Evolutionary conservation across 805 yeast genomes (phyloP), one percentile per base, ranked within the genome.

Genomic region (Teunomyces pallodes): DNA sequence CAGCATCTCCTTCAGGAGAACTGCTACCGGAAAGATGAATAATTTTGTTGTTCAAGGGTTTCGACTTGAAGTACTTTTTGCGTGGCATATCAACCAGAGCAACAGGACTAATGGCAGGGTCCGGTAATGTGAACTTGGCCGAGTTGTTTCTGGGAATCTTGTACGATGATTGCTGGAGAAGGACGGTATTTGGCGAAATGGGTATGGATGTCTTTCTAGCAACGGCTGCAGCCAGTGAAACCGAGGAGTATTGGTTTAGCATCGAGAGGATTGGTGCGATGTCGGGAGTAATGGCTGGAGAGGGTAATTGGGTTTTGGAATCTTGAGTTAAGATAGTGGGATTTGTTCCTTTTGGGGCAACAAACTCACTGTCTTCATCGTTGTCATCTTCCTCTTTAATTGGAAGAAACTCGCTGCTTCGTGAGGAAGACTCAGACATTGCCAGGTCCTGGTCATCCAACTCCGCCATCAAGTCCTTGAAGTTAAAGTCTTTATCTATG

Each of bases 401-500:
- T 14, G 41, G 13, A 12, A 38, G 30, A 24, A 28, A 38, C 9
- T 38, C 41, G 17, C 41, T 38, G 41, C 30, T 24, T 16, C 30
- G 41, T 3, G 41, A 38, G 3, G 43, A 41, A 5, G 35, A 30
- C 12, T 30, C 35, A 9, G 43, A 41, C 14, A 30, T 29, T 9
- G 35, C 20, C 26, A 30, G 16, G 17, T 16, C 35, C 24, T 41
- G 43, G 26, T 41, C 43, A 9, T 43, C 46, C 32, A 47, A 10
- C 20, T 46, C 48, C n/a, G 33, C 31, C 46, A 43, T 17, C 43
- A 72, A 49, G 13, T 63, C 62, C 48, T 72, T 72, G 55, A 83
- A 83, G 52, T 74, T 70, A 55, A 76, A 84, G 1, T 81, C 85
- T 40, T 66, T 66, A 45, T 81, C 85, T 40, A 83, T 76, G 56